Conservation (phyloP, 768 basidiomycete genomes). For the Sutorius australiensis region DNA sequence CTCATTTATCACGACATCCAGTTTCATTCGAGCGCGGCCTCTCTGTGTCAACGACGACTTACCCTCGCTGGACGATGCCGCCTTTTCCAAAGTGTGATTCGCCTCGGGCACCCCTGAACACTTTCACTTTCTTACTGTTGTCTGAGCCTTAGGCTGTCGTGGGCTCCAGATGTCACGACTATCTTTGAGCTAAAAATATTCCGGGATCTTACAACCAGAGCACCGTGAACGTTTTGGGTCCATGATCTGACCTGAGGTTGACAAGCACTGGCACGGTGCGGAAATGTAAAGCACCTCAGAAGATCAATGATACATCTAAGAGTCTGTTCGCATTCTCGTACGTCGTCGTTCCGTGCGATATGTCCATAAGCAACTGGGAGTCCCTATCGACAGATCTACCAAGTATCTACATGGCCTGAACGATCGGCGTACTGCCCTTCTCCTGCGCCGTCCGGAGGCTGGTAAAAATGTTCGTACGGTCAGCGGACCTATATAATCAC, state of each 20-base stretch:
- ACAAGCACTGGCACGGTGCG: too few relatives aligned
- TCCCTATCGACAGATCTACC: background rate
- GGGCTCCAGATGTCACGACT: background rate
- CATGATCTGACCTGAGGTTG: background rate
- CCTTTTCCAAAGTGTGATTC: too few relatives aligned
- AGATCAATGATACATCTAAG: background rate
- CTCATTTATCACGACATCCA: too few relatives aligned
- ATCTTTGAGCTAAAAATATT: slow-evolving; percentile 1
- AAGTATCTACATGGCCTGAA: slow-evolving; percentile 23
- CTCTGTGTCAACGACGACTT: too few relatives aligned
- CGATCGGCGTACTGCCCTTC: slow-evolving; percentile 66
- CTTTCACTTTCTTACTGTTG: too few relatives aligned
- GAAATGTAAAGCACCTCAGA: background rate
- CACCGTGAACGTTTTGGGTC: too few relatives aligned
- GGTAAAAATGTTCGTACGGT: background rate
- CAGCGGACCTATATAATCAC: background rate
- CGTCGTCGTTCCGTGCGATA: background rate
- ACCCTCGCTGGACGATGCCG: too few relatives aligned
- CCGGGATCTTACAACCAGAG: background rate
- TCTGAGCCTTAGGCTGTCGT: too few relatives aligned
- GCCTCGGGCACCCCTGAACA: too few relatives aligned
- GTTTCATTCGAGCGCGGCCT: too few relatives aligned
- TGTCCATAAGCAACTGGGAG: background rate
- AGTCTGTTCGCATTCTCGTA: background rate
- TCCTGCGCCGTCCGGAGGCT: slow-evolving; percentile 70